These are phyloP conservation scores for Chenopodium formosanum DNA, from an alignment of 148 eudicot genomes.

Conservation along the genomic window DNA sequence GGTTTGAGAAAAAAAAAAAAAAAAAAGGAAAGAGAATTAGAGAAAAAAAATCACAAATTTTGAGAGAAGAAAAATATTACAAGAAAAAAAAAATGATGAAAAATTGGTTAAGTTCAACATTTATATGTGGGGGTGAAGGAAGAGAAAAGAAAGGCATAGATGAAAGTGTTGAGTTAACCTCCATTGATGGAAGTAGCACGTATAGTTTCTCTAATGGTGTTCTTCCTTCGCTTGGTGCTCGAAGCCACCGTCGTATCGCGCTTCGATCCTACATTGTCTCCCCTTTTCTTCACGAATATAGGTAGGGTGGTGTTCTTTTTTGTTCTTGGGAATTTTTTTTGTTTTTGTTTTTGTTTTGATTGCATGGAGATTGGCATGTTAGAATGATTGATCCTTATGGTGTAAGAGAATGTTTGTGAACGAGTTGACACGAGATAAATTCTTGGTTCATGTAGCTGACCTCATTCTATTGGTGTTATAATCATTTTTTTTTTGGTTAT, in stretches of 20 bases:
- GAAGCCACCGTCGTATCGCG: constrained; percentile 35
- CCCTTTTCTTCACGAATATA: constrained; percentile 51
- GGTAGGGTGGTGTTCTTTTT: constrained; percentile 29
- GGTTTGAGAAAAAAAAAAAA: not conserved
- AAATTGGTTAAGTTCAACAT: not conserved
- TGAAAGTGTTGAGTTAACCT: not conserved
- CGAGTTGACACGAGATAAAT: not conserved
- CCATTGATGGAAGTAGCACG: constrained; percentile 39
- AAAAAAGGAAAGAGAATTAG: too few species aligned
- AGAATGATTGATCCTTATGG: not conserved
- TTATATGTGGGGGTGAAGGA: not conserved
- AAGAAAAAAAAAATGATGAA: not conserved
- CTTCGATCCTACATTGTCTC: constrained; percentile 45
- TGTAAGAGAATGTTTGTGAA: not conserved
- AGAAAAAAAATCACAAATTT: not conserved
- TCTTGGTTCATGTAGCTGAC: not conserved
- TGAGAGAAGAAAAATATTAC: not conserved
- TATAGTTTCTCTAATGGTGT: constrained; percentile 45
- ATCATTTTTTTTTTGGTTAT: not conserved
- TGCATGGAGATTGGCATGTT: not conserved
- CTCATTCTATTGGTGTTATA: not conserved
- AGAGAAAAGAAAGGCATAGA: constrained; percentile 1
- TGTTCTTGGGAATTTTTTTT: not conserved
- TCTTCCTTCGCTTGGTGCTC: constrained; percentile 78
- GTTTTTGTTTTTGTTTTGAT: not conserved